These are phyloP conservation scores for Neofusicoccum ribis DNA, from an alignment of 2,329 filamentous ascomycete species.

Conservation along the genomic window DNA sequence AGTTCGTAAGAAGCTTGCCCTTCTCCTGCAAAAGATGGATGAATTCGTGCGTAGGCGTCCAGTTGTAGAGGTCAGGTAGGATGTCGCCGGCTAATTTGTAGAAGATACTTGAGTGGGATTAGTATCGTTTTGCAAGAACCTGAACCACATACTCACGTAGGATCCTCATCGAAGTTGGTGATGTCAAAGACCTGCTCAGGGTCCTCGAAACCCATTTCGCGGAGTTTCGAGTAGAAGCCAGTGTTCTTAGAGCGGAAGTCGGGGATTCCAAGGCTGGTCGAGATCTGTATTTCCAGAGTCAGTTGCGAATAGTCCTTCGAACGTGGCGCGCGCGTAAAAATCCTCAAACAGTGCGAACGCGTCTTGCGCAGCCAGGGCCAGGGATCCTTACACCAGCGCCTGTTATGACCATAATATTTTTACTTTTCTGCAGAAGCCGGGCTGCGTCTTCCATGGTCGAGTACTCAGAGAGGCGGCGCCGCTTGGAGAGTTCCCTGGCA, in stretches of 20 bases:
- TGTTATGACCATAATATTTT: conserved; percentile 90
- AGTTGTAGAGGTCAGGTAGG: conserved; percentile 74
- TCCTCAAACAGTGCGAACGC: neutral
- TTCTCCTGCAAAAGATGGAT: conserved; percentile 86
- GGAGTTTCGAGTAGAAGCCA: conserved; percentile 84
- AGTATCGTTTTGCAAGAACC: neutral
- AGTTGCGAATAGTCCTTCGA: conserved; percentile 27
- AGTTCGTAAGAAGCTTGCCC: conserved; percentile 90
- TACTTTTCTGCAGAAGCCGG: conserved; percentile 67
- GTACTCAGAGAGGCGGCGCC: conserved; percentile 75
- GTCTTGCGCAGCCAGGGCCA: conserved; percentile 37
- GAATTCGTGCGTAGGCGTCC: conserved; percentile 91
- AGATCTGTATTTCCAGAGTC: conserved; percentile 56
- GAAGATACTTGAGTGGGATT: conserved; percentile 59
- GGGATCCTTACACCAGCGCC: conserved; percentile 66
- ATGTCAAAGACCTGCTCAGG: conserved; percentile 98
- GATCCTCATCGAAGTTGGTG: conserved; percentile 79
- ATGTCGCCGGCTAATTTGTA: conserved; percentile 91
- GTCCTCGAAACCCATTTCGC: conserved; percentile 73
- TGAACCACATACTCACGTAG: conserved; percentile 42
- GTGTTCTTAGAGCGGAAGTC: conserved; percentile 94
- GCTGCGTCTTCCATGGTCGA: conserved; percentile 90
- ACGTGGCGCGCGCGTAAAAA: neutral
- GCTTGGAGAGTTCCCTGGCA: conserved; percentile 76
- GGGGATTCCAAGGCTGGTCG: conserved; percentile 92